A percentile compares a stretch with the other conserved stretches of the same genome.
Evolutionary conservation across 331 rosid species (phyloP).

Genomic region (Pyrus hybrid): DNA sequence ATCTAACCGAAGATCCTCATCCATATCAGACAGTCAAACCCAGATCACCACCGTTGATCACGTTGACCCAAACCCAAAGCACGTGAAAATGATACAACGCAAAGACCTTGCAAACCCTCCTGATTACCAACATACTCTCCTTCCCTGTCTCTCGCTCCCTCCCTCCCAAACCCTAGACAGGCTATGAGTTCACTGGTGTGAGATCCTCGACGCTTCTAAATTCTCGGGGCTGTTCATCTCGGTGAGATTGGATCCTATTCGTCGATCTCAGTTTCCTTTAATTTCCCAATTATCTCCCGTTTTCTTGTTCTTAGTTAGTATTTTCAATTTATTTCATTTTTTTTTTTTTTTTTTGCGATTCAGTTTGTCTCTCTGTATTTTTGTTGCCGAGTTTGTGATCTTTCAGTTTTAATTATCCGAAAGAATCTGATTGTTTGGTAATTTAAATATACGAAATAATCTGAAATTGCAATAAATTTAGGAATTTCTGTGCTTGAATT

Average conservation of each 20-base stretch:
- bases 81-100: neutral
- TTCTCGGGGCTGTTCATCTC: conserved; percentile 4
- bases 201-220: conserved; percentile 10
- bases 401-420: neutral
- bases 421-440: neutral
- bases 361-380: neutral
- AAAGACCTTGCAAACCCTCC: conserved; percentile 22
- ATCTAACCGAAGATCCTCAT: neutral
- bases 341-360: neutral
- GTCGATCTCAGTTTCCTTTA: conserved; percentile 23
- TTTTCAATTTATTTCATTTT: neutral
- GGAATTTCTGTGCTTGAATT: neutral
- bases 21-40: neutral
- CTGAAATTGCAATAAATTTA: neutral
- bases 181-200: neutral
- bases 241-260: conserved; percentile 31
- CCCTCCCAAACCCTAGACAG: conserved; percentile 44
- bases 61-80: conserved; percentile 14
- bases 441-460: neutral
- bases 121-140: conserved; percentile 3
- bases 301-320: neutral
- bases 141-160: conserved; percentile 6
- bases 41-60: conserved; percentile 7
- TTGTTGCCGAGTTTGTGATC: neutral
- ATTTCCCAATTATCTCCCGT: neutral